Base-by-base conservation (phyloP, 106 monocot genomes). In the Apostasia ramifera region DNA sequence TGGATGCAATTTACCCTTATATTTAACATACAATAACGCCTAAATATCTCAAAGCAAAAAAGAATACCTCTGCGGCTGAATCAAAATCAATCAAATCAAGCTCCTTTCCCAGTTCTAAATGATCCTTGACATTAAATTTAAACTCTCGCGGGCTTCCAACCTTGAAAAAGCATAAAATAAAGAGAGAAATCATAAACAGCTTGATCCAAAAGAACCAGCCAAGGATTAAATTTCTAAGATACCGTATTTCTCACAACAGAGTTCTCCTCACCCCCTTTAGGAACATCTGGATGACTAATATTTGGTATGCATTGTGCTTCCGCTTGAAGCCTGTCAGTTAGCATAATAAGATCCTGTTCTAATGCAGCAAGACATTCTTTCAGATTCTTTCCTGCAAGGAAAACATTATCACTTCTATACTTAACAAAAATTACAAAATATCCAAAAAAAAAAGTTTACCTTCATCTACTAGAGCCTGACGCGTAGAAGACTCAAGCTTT, bases 41-140 rank as follows among this genome's bases (percentile, higher is more conserved):
- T 26, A 26, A 26, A 26, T 26, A 26, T 26, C 26, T 26, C 26
- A 26, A 26, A 70, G 4, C 39, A 44, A 67, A 72, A 4, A 43
- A 55, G 13, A 73, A 53, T 86, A 97, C 97, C 89, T 97, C 97
- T 69, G 92, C 81, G 38, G 97, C 97, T 68, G 97, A 85, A 80
- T 97, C 97, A 83, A 97, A 97, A 83, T 97, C 92, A 81, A 97
- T 90, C 26, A 97, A 84, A 81, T 97, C 87, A 49, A 97, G 87
- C 47, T 90, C 83, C 62, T 87, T 97, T 53, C 97, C 97, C 41
- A 97, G 70, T 69, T 90, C 85, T 73, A 92, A 69, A 70, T 97
- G 97, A 81, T 97, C 92, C 70, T 89, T 97, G 13, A 82, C 66
- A 38, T 73, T 44, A 70, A 97, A 97, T 40, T 45, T 73, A 66